Conservation (phyloP, 805 yeast genomes). For the Wickerhamiella lipophila region DNA sequence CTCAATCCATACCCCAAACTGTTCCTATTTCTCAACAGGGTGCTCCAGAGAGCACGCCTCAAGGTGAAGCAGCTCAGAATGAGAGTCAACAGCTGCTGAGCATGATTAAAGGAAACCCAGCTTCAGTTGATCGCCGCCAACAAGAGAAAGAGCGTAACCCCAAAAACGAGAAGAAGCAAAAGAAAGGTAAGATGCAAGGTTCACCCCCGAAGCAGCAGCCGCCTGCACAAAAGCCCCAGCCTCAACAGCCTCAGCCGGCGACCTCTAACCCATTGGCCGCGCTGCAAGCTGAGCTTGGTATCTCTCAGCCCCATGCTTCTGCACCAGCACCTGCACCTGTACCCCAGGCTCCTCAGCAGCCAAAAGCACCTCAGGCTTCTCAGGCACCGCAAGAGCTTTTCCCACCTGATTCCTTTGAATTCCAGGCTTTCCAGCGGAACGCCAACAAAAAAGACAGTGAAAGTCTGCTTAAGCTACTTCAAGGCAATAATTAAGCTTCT, state of each 20-base stretch:
- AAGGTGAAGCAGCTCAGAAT: neutral
- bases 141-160: conserved; percentile 1
- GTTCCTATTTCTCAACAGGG: neutral
- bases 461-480: conserved; percentile 4
- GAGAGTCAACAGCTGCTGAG: neutral
- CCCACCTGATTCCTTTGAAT: neutral
- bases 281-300: neutral
- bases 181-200: neutral
- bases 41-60: neutral
- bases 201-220: neutral
- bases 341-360: neutral
- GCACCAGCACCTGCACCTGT: neutral
- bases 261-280: neutral
- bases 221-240: neutral
- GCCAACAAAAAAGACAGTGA: conserved; percentile 5
- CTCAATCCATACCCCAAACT: neutral
- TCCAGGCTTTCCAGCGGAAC: neutral
- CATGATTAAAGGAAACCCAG: neutral
- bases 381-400: conserved; percentile 3
- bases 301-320: neutral
- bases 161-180: neutral
- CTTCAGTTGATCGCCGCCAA: neutral
- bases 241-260: neutral
- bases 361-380: conserved; percentile 13
- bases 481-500: neutral